These are phyloP conservation scores for Claviceps humidiphila DNA, from an alignment of 2,329 filamentous ascomycete species.

Conservation along the genomic window DNA sequence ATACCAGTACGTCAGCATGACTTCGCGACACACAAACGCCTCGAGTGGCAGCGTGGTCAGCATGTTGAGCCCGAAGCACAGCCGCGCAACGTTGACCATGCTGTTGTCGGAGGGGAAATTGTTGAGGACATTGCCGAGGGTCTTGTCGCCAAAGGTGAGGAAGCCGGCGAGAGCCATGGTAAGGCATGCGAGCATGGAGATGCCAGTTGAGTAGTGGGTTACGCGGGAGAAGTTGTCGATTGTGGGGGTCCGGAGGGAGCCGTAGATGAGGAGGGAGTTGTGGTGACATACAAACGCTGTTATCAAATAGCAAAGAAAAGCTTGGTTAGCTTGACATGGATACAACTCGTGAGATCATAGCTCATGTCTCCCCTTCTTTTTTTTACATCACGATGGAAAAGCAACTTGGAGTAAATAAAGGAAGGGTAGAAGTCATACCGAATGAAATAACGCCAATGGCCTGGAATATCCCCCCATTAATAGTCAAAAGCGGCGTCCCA, in stretches of 20 bases:
- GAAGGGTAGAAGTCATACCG: constrained; percentile 37
- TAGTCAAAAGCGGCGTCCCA: constrained; percentile 53
- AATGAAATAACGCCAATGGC: constrained; percentile 97
- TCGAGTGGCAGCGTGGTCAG: constrained; percentile 91
- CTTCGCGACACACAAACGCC: constrained; percentile 93
- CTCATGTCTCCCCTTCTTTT: not conserved
- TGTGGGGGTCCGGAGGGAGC: constrained; percentile 83
- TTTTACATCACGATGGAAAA: not conserved
- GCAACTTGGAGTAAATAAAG: not conserved
- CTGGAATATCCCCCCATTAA: constrained; percentile 84
- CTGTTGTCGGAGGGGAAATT: constrained; percentile 87
- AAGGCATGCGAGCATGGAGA: constrained; percentile 87
- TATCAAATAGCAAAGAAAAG: not conserved
- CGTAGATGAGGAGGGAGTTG: constrained; percentile 95
- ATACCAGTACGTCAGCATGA: constrained; percentile 78
- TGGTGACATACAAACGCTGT: constrained; percentile 64
- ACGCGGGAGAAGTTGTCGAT: constrained; percentile 89
- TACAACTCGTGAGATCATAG: not conserved
- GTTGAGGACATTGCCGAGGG: constrained; percentile 91
- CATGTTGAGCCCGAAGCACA: constrained; percentile 98
- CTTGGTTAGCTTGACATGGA: not conserved
- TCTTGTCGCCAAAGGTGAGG: constrained; percentile 83
- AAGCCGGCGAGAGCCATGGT: constrained; percentile 81
- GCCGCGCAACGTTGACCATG: constrained; percentile 85
- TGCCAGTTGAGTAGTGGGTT: constrained; percentile 82